Base-by-base conservation (phyloP, 31 red algal genomes). In the Porphyra umbilicalis region DNA sequence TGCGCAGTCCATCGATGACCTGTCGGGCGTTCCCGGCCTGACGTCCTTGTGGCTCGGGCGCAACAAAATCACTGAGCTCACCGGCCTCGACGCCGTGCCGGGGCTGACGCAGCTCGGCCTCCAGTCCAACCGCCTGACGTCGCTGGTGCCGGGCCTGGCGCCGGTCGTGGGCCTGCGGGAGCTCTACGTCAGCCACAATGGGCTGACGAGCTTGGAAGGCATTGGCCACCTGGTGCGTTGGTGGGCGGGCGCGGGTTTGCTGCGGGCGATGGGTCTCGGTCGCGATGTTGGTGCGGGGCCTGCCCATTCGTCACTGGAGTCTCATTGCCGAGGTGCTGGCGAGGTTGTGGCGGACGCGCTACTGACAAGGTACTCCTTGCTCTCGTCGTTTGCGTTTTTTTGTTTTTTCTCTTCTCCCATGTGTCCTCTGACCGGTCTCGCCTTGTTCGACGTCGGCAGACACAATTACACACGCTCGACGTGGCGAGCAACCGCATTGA, bases 101-200 rank as follows among this genome's bases (percentile, higher is more conserved):
- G 36, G 88, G 20, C 85, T 99, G 40, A 75, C 46, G 36, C 42
- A 84, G 14, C 91, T 99, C 30, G 86, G 88, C 78, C 36, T 99
- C 2, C 97, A 96, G 78, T 94, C 91, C 86, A 99, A 99, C 77
- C 97, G 94, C 33, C 90, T 99, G 36, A 79, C 75, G 6, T 38
- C 25, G 33, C 80, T 92, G 38, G 81, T 10, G 5, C 0, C 20
- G 10, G 57, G 57, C 25, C 57, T 87, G 79, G 35, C 20, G 32
- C 30, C 75, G 0, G n/a, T 90, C 15, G 67, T 31, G 15, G 32
- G 79, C 42, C 85, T 98, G 35, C 83, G 94, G 78, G 97, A 99
- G 80, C 82, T 99, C 33, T 99, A 99, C 75, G 74, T 99, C n/a
- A 94, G 91, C 39, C 92, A 96, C 76, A 99, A 99, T 84, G 92